Percentiles rank a stretch among this genome's conserved stretches.
These are phyloP conservation scores for Chlamydomonas applanata DNA, from an alignment of 139 green algal genomes.

Conservation along the genomic window DNA sequence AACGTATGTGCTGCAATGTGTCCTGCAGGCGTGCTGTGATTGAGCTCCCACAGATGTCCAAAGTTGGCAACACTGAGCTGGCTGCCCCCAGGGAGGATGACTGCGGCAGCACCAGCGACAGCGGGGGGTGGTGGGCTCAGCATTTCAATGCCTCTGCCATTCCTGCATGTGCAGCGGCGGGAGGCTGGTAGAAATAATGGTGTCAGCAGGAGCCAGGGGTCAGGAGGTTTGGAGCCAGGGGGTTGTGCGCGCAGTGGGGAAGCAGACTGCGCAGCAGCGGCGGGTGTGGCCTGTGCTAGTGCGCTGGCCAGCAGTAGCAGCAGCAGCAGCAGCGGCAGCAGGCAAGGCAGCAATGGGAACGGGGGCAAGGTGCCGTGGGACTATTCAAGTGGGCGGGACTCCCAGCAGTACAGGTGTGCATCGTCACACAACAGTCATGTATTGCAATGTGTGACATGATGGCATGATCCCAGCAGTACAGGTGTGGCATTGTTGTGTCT, in stretches of 20 bases:
- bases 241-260: not conserved
- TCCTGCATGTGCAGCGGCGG: not conserved
- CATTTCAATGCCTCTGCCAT: not conserved
- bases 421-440: too few species aligned
- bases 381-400: not conserved
- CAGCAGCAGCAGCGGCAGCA: not conserved
- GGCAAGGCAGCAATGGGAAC: not conserved
- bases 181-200: not conserved
- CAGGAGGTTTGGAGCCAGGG: not conserved
- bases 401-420: too few species aligned
- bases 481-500: too few species aligned
- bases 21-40: conserved; percentile 3
- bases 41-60: conserved; percentile 8
- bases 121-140: not conserved
- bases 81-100: not conserved
- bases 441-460: too few species aligned
- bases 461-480: too few species aligned
- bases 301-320: not conserved
- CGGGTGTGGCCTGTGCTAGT: not conserved
- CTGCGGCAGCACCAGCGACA: not conserved
- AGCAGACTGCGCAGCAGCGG: not conserved
- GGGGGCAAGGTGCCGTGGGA: not conserved
- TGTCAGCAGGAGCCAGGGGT: not conserved
- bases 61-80: not conserved
- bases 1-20: not conserved